A percentile compares a stretch with the other conserved stretches of the same genome.
Conservation (phyloP, 2,329 filamentous ascomycete species). For the Aspergillus unguis region DNA sequence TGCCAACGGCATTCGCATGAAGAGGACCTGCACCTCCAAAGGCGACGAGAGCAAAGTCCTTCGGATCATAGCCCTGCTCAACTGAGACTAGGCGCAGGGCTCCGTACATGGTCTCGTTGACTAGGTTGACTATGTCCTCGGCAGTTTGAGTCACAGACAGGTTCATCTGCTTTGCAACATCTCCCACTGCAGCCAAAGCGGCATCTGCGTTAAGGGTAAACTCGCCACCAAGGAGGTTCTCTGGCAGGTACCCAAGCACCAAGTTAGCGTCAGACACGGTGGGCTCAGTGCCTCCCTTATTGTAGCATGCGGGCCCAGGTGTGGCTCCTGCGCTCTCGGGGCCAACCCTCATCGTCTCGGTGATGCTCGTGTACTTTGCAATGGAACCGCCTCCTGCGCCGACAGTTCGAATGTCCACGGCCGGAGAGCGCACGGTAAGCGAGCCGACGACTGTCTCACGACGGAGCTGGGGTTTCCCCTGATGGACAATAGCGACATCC, state of each 20-base stretch:
- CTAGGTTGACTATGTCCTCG: constrained; percentile 49
- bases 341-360: constrained; percentile 49
- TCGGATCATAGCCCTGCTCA: constrained; percentile 52
- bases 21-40: constrained; percentile 52
- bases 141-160: constrained; percentile 43
- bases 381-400: constrained; percentile 52
- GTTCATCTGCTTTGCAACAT: constrained; percentile 47
- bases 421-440: constrained; percentile 46
- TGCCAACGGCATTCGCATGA: constrained; percentile 51
- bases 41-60: constrained; percentile 51
- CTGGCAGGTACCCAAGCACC: constrained; percentile 48
- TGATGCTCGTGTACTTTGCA: constrained; percentile 47
- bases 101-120: constrained; percentile 53
- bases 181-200: constrained; percentile 42
- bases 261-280: constrained; percentile 53
- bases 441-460: constrained; percentile 46
- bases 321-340: constrained; percentile 50
- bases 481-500: constrained; percentile 47
- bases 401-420: constrained; percentile 50
- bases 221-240: constrained; percentile 45
- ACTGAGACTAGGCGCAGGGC: constrained; percentile 51
- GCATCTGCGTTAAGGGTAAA: constrained; percentile 46
- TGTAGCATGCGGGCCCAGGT: constrained; percentile 51
- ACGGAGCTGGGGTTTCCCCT: constrained; percentile 44
- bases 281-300: constrained; percentile 45